Conservation (phyloP, 208 protist genomes). For the Willaertia magna region DNA sequence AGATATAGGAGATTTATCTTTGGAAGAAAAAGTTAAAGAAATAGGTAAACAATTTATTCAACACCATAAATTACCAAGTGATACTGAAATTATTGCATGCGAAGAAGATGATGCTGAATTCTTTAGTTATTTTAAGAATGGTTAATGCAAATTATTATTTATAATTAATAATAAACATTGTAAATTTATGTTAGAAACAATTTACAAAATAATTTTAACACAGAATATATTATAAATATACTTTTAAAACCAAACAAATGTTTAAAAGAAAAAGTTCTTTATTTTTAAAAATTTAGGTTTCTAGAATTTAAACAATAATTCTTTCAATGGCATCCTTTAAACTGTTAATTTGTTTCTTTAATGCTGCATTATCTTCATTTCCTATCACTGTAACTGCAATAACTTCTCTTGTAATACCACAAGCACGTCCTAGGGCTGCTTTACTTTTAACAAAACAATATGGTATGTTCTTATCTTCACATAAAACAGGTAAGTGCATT, state of each 20-base stretch:
- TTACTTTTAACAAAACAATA: slow-evolving; percentile 99
- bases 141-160: too few species aligned
- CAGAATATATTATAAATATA: too few species aligned
- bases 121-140: neutral
- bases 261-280: too few species aligned
- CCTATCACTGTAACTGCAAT: slow-evolving; percentile 84
- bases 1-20: neutral
- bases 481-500: slow-evolving; percentile 97
- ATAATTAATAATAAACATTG: too few species aligned
- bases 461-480: slow-evolving; percentile 99
- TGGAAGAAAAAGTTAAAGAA: neutral
- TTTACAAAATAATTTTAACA: too few species aligned
- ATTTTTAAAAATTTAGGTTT: too few species aligned
- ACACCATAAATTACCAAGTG: neutral
- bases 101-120: neutral
- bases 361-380: slow-evolving; percentile 83
- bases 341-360: slow-evolving; percentile 85
- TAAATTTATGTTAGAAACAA: too few species aligned
- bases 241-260: too few species aligned
- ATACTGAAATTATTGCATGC: neutral
- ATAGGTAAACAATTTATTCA: neutral
- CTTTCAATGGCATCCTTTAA: slow-evolving; percentile 63
- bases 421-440: slow-evolving; percentile 90
- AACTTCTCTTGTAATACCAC: slow-evolving; percentile 93
- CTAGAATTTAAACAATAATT: slow-evolving; percentile 9